A percentile compares a stretch with the other conserved stretches of the same genome.
These are phyloP conservation scores for Globisporangium nunn DNA, from an alignment of 352 stramenopile genomes.

Conservation along the genomic window DNA sequence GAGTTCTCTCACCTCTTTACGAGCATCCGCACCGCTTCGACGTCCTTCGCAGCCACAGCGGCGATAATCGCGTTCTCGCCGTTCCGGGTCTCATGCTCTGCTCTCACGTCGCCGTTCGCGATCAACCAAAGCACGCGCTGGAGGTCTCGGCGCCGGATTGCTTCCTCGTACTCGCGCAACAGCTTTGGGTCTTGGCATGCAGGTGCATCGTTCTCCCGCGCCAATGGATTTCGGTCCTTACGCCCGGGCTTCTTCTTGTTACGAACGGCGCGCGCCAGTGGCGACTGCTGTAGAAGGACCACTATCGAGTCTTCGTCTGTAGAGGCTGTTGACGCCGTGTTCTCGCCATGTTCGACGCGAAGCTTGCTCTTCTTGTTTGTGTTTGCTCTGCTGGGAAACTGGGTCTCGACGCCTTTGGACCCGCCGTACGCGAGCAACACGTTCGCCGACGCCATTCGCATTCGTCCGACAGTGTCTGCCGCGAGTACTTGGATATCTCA, in stretches of 20 bases:
- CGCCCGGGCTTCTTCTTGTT: neutral
- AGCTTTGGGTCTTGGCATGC: neutral
- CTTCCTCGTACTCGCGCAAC: constrained; percentile 31
- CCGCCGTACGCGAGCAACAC: neutral
- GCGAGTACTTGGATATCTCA: neutral
- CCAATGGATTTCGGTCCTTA: neutral
- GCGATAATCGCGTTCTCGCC: constrained; percentile 58
- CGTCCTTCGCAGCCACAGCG: constrained; percentile 39
- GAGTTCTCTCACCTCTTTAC: constrained; percentile 29
- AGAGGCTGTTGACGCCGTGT: neutral
- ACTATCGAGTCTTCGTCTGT: neutral
- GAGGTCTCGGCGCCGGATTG: constrained; percentile 55
- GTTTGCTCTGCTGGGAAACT: neutral
- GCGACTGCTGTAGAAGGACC: neutral
- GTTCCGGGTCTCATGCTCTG: constrained; percentile 39
- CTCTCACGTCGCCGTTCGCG: constrained; percentile 38
- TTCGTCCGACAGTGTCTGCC: neutral
- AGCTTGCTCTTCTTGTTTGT: neutral
- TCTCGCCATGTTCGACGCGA: neutral
- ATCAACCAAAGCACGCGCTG: constrained; percentile 63
- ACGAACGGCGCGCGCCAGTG: neutral
- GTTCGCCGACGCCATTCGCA: neutral
- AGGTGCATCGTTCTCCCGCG: neutral
- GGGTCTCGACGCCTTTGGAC: neutral
- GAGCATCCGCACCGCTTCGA: constrained; percentile 29